These are phyloP conservation scores for Penicillium digitatum DNA, from an alignment of 2,329 filamentous ascomycete genomes.

Conservation along the genomic window DNA sequence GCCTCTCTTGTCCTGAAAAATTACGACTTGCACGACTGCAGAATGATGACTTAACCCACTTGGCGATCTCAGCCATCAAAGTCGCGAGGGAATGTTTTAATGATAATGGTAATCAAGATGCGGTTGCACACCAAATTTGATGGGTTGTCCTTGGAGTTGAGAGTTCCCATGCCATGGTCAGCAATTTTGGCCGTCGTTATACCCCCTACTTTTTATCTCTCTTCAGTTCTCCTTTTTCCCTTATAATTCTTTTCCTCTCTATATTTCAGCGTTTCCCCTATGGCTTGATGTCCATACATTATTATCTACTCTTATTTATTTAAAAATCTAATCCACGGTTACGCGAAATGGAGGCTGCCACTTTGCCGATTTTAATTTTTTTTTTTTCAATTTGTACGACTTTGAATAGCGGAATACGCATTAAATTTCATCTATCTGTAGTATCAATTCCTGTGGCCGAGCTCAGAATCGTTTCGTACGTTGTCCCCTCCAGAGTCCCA, in stretches of 20 bases:
- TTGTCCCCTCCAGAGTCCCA: slow-evolving; percentile 61
- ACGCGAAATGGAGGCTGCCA: background rate
- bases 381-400: background rate
- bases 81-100: slow-evolving; percentile 29
- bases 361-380: background rate
- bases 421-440: slow-evolving; percentile 4
- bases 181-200: slow-evolving; percentile 14
- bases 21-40: slow-evolving; percentile 29
- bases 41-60: slow-evolving; percentile 29
- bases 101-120: slow-evolving; percentile 36
- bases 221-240: slow-evolving; percentile 5
- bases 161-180: slow-evolving; percentile 9
- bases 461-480: slow-evolving; percentile 47
- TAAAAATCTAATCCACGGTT: background rate
- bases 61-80: slow-evolving; percentile 17
- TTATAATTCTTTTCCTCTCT: background rate
- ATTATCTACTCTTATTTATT: background rate
- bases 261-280: slow-evolving; percentile 3
- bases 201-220: slow-evolving; percentile 12
- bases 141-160: slow-evolving; percentile 11
- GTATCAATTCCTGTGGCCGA: slow-evolving; percentile 1
- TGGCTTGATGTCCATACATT: slow-evolving; percentile 8
- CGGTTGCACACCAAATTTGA: slow-evolving; percentile 6
- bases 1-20: slow-evolving; percentile 17
- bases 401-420: background rate